Evolutionary conservation across 768 basidiomycete genomes (phyloP), one percentile per base, ranked within the genome.

Genomic region (Leucosporidium yakuticum): DNA sequence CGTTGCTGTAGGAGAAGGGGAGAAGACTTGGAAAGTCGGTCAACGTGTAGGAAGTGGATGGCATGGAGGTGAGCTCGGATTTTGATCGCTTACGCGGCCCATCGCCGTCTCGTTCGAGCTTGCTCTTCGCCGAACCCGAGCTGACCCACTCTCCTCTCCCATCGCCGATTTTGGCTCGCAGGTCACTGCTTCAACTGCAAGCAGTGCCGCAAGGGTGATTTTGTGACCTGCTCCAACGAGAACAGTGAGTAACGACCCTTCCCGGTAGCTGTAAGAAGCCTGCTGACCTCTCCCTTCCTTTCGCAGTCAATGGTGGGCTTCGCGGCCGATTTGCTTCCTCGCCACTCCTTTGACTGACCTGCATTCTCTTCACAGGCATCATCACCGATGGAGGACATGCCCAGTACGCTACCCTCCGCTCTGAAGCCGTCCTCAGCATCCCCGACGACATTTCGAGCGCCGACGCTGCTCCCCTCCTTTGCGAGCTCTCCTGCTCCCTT

Each of bases 401-500:
- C 54, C 70, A 76, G 62, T 76, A 73, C 57, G 78, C 76, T 11
- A 75, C 76, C 0, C 70, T 80, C 17, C 65, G 72, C 32, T 23
- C 61, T 17, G 71, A 74, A 50, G 70, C 75, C 2, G 27, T 69
- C 31, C 36, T 47, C 19, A 5, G 23, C 29, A 36, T 76, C 21
- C 75, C 75, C 2, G 58, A 62, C 4, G 69, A 56, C 19, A 51
- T 74, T 4, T 68, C 73, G 14, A 68, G 70, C 1, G 69, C 59
- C 12, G 60, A 74, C 50, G 74, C 70, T 12, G 73, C 73, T 14
- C 68, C 65, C 25, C 53, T 73, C 4, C 67, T 71, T 25, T 71
- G 27, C 20, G 57, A 60, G n/a, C 9, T 44, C 39, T 44, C 39
- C 17, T 44, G 36, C 60, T 29, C 31, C 39, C 4, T 4, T 11